Evolutionary conservation across 805 yeast species (phyloP).

Genomic region (Barnettozyma wickerhamii): DNA sequence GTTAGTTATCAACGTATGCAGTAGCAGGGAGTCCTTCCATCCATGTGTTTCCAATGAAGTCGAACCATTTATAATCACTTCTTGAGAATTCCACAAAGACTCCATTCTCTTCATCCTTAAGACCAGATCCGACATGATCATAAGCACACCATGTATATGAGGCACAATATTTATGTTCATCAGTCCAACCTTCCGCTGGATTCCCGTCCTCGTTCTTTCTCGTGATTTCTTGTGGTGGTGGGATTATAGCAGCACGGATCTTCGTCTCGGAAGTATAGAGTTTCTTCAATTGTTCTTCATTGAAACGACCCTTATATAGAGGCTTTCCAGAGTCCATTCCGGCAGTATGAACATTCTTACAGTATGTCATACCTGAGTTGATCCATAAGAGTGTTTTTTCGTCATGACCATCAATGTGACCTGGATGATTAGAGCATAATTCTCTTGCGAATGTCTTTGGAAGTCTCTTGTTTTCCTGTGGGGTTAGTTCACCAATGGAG

Average conservation of each 20-base stretch:
- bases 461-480: conserved; percentile 9
- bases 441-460: conserved; percentile 26
- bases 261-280: conserved; percentile 29
- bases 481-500: conserved; percentile 28
- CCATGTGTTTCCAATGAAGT: conserved; percentile 25
- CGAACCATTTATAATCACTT: conserved; percentile 17
- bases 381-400: conserved; percentile 29
- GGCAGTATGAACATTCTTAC: conserved; percentile 40
- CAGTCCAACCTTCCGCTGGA: conserved; percentile 36
- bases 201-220: conserved; percentile 27
- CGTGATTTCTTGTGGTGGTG: conserved; percentile 30
- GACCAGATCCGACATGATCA: conserved; percentile 34
- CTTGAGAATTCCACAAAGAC: conserved; percentile 11
- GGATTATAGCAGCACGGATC: conserved; percentile 36
- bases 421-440: conserved; percentile 56
- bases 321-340: conserved; percentile 34
- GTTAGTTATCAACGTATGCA: neutral
- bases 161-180: conserved; percentile 31
- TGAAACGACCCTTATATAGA: conserved; percentile 25
- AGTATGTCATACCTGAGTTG: conserved; percentile 63
- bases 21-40: conserved; percentile 15
- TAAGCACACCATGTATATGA: conserved; percentile 46
- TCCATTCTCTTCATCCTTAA: conserved; percentile 11
- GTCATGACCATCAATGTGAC: conserved; percentile 46
- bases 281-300: conserved; percentile 25